Conservation (phyloP, 441 rosid genomes). For the Bocquillonia castaneifolia region DNA sequence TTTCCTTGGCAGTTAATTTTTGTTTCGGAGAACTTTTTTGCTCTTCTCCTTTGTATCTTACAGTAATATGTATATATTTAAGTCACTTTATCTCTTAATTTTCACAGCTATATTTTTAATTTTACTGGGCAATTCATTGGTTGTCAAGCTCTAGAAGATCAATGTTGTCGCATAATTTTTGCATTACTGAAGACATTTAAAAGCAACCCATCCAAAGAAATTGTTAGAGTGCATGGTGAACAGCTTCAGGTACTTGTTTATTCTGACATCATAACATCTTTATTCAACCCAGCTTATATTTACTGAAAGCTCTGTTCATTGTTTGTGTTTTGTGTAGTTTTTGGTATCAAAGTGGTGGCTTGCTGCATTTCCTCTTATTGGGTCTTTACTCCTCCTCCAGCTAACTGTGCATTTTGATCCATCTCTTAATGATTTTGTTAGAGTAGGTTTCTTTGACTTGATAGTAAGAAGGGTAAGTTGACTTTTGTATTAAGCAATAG, state of each 20-base stretch:
- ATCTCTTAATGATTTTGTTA: slow-evolving; percentile 67
- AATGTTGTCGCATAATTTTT: slow-evolving; percentile 74
- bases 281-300: slow-evolving; percentile 1
- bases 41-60: not conserved
- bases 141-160: slow-evolving; percentile 70
- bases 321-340: slow-evolving; percentile 48
- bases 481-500: too few relatives aligned
- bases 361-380: slow-evolving; percentile 66
- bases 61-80: not conserved
- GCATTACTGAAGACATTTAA: slow-evolving; percentile 55
- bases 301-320: slow-evolving; percentile 9
- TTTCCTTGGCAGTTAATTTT: not conserved
- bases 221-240: slow-evolving; percentile 72
- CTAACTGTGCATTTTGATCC: slow-evolving; percentile 64
- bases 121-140: slow-evolving; percentile 79
- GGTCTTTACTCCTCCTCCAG: slow-evolving; percentile 52
- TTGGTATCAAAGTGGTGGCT: slow-evolving; percentile 87
- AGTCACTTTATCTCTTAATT: slow-evolving; percentile 18
- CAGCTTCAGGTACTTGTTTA: slow-evolving; percentile 75
- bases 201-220: slow-evolving; percentile 59
- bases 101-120: slow-evolving; percentile 78
- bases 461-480: slow-evolving; percentile 8
- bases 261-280: slow-evolving; percentile 4
- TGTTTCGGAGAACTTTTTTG: not conserved
- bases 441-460: slow-evolving; percentile 46